A percentile compares a stretch with the other conserved stretches of the same genome.
Conservation (phyloP, 2,329 filamentous ascomycete species). For the Sphaerostilbella broomeana region DNA sequence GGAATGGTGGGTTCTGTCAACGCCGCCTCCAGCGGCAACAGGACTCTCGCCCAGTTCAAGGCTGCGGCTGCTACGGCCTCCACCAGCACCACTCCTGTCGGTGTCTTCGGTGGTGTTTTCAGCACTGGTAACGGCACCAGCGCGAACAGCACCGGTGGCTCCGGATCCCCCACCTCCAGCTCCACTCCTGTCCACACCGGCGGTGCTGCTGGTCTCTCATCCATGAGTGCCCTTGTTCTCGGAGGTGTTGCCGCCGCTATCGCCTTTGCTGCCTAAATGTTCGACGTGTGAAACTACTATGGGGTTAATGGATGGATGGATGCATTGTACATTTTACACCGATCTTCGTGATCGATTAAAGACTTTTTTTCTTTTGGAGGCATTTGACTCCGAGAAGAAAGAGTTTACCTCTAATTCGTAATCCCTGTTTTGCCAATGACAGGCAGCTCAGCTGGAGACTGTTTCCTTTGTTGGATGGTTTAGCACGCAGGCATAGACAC, state of each 20-base stretch:
- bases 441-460: neutral
- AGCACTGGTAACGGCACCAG: neutral
- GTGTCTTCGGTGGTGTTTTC: constrained; percentile 5
- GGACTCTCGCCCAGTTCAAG: constrained; percentile 10
- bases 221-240: constrained; percentile 5
- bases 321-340: neutral
- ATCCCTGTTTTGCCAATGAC: constrained; percentile 1
- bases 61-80: constrained; percentile 3
- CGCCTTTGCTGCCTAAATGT: constrained; percentile 7
- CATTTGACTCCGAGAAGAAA: constrained; percentile 2
- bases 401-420: constrained; percentile 3
- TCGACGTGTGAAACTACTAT: neutral
- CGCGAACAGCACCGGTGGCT: neutral
- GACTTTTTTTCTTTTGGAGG: neutral
- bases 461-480: neutral
- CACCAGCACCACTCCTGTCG: constrained; percentile 6
- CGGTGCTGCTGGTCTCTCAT: constrained; percentile 2
- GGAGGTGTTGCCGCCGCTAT: constrained; percentile 9
- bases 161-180: neutral
- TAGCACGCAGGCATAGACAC: too few species aligned
- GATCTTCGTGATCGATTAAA: constrained; percentile 5
- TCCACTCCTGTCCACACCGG: constrained; percentile 1
- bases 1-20: constrained; percentile 14
- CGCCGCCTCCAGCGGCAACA: constrained; percentile 7
- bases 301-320: constrained; percentile 1